These are phyloP conservation scores for Penicilliopsis zonata DNA, from an alignment of 495 filamentous ascomycete genomes.

Conservation along the genomic window DNA sequence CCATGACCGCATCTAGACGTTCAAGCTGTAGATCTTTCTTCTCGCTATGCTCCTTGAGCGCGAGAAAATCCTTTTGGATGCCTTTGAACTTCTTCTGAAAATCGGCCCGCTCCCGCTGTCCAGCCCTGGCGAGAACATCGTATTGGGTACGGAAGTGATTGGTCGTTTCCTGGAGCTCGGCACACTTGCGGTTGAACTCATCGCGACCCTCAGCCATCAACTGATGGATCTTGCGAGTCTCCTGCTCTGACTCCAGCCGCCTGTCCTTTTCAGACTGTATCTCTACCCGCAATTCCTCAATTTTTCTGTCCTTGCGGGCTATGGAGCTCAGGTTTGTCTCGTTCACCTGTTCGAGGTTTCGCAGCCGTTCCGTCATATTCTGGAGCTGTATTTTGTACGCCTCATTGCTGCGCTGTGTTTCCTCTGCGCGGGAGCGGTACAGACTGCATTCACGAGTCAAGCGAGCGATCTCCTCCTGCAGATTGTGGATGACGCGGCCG, in stretches of 20 bases:
- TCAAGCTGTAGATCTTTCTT: slow-evolving; percentile 43
- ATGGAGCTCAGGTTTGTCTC: slow-evolving; percentile 65
- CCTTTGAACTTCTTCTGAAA: slow-evolving; percentile 23
- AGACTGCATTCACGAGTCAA: slow-evolving; percentile 69
- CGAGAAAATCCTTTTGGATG: slow-evolving; percentile 15
- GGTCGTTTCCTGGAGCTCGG: slow-evolving; percentile 47
- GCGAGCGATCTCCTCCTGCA: slow-evolving; percentile 82
- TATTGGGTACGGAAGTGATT: slow-evolving; percentile 46
- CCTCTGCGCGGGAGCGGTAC: slow-evolving; percentile 59
- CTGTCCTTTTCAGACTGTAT: slow-evolving; percentile 54
- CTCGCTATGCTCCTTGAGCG: slow-evolving; percentile 26
- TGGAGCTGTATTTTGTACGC: slow-evolving; percentile 64
- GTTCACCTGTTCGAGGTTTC: slow-evolving; percentile 56
- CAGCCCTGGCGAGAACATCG: slow-evolving; percentile 53
- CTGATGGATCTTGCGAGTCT: slow-evolving; percentile 50
- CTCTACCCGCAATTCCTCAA: slow-evolving; percentile 58
- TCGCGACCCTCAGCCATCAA: slow-evolving; percentile 42
- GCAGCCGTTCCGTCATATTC: slow-evolving; percentile 40
- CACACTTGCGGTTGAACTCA: slow-evolving; percentile 45
- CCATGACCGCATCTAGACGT: slow-evolving; percentile 49
- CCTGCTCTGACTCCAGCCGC: slow-evolving; percentile 49
- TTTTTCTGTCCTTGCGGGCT: slow-evolving; percentile 65
- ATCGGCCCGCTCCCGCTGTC: slow-evolving; percentile 42
- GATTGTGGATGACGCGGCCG: slow-evolving; percentile 79
- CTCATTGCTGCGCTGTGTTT: slow-evolving; percentile 59